Evolutionary conservation across 1,284 basidiomycete species (phyloP), one percentile per base, ranked within the genome.

Genomic region (Ceratobasidium sp.): DNA sequence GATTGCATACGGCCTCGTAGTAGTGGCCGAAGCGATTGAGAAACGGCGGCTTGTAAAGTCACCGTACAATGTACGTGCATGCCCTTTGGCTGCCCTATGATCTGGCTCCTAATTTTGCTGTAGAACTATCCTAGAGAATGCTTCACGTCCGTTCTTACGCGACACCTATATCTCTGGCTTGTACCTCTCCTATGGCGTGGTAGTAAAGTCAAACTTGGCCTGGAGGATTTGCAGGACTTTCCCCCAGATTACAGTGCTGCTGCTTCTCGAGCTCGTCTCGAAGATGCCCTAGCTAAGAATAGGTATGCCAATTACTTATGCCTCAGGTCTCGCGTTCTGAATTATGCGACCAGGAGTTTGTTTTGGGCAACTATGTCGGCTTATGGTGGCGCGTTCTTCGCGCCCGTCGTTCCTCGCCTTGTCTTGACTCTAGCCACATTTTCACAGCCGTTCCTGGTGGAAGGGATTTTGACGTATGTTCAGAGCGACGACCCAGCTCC

Each of bases 11-110:
- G 12, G 26, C 23, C 58, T 60, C 39, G 21, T 60, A 14, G 32
- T 41, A 26, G n/a, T 60, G 36, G 41, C 43, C 36, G 58, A 60
- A 21, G 23, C 43, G 6, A 60, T 45, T 21, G 58, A 60, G 58
- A 60, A 60, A 41, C 58, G 58, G n/a, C 18, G 58, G 18, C 58
- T 60, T 16, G 21, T 60, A 4, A 60, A 60, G 14, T 21, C 58
- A 12, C 36, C 58, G 26, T 60, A 60, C 14, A 26, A 41, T 18
- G 58, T 60, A 21, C 5, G 58, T 60, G n/a, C 41, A 26, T 30
- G 18, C 18, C 18, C 26, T n/a, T 45, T 30, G 8, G 6, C 9
- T 45, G 4, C 14, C n/a, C 18, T 9, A 46, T 10, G 12, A 48
- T n/a, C n/a, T n/a, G n/a, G n/a, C n/a, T 32, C 21, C 16, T 46